phyloP scores from a whole-genome alignment of 495 filamentous ascomycete genomes.

The Gamarada debralockiae region DNA sequence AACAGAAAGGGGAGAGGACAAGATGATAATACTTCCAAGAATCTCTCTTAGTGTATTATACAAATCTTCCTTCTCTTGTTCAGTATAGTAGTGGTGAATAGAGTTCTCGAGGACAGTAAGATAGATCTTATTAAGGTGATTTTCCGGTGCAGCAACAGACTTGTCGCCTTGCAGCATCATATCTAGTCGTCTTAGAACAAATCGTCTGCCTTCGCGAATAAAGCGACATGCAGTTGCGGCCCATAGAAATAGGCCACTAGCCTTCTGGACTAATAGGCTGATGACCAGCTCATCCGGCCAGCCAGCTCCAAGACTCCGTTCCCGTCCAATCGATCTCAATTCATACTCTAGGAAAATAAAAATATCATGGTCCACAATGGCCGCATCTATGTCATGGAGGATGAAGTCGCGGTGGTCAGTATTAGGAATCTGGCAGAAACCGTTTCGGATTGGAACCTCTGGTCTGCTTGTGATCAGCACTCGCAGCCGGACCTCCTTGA shows the following conservation, averaged over 20 bases:
- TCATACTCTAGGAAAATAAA: constrained; percentile 8
- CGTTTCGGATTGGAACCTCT: constrained; percentile 25
- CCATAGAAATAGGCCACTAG: no score
- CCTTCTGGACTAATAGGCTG: no score
- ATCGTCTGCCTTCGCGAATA: no score
- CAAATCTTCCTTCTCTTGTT: neutral
- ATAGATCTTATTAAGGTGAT: constrained; percentile 9
- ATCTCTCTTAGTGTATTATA: constrained; percentile 1
- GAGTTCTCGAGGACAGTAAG: neutral
- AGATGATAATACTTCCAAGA: constrained; percentile 13
- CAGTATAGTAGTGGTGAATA: neutral
- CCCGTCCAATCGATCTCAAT: constrained; percentile 2
- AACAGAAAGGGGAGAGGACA: constrained; percentile 6
- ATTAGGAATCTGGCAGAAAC: constrained; percentile 7
- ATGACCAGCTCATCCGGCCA: no score
- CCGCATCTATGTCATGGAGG: constrained; percentile 21
- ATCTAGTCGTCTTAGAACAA: neutral
- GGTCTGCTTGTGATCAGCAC: constrained; percentile 36
- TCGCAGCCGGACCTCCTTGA: constrained; percentile 18
- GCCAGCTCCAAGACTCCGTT: constrained; percentile 7
- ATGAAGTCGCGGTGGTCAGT: constrained; percentile 15
- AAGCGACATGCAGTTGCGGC: no score
- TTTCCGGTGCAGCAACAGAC: neutral
- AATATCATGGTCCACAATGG: constrained; percentile 16
- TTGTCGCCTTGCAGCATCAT: neutral